Base-by-base conservation (phyloP, 2,329 filamentous ascomycete species). In the Sarocladium brachiariae region DNA sequence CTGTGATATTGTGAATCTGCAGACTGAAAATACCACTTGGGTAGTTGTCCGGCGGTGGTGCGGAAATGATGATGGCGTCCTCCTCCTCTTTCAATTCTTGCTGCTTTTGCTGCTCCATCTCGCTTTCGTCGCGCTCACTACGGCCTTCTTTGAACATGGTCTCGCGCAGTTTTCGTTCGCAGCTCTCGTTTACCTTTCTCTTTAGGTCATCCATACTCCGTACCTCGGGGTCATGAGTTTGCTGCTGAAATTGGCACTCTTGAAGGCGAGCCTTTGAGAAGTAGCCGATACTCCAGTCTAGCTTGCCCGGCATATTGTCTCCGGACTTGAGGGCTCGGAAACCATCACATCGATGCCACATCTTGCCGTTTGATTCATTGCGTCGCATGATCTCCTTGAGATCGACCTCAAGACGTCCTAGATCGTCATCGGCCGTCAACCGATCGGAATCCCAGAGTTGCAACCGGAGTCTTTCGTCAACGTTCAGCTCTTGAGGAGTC, bases 371-470 rank as follows among this genome's bases (percentile, higher is more conserved):
- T 0, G 81, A 80, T 19, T 80, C 70, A 0, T 73, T 60, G 39
- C 69, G 72, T 50, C 73, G 73, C 77, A 89, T 87, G 5, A 89
- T 59, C 3, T 78, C 65, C 59, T 84, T 84, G 27, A 89, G 64
- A 53, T 81, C 78, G 8, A 89, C 65, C 61, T 89, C 86, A 13
- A 89, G 85, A 14, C 85, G 77, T 14, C 86, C 86, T 1, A 89
- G 71, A 58, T 89, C 85, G 57, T 89, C 86, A 59, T 89, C 86
- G 1, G 85, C 85, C 2, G 81, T 84, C 49, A 80, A 76, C 38
- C 81, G 80, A 61, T 89, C 86, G 2, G 83, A 87, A 57, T 90
- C 86, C 86, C 86, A 90, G 0, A 89, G 70, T 59, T 89, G 84
- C 1, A 89, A 60, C 2, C 84, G 77, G 9, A 90, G 63, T 30